Conservation (phyloP, 768 basidiomycete species). For the Crucibulum laeve region DNA sequence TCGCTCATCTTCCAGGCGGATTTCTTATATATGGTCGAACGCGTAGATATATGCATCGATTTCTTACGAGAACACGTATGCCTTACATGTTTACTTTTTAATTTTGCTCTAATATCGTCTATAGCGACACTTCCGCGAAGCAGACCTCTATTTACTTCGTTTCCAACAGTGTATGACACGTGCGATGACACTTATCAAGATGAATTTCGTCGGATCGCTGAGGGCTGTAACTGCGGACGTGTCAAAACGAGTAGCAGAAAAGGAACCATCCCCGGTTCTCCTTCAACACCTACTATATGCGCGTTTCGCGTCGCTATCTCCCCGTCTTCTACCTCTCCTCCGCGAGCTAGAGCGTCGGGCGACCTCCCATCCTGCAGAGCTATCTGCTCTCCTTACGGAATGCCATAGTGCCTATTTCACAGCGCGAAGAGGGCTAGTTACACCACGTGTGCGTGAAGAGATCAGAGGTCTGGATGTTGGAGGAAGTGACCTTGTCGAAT, state of each 20-base stretch:
- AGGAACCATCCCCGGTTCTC: constrained; percentile 70
- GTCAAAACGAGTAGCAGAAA: constrained; percentile 68
- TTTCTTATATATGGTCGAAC: constrained; percentile 94
- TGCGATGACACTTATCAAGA: constrained; percentile 96
- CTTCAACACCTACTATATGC: constrained; percentile 86
- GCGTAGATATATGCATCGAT: constrained; percentile 91
- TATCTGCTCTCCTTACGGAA: constrained; percentile 75
- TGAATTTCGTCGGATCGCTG: constrained; percentile 89
- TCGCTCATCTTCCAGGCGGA: constrained; percentile 86
- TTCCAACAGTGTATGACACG: constrained; percentile 99
- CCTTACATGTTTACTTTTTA: constrained; percentile 3
- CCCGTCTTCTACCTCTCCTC: constrained; percentile 72
- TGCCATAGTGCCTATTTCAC: constrained; percentile 85
- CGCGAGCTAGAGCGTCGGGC: constrained; percentile 84
- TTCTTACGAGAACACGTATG: constrained; percentile 85
- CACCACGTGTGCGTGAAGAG: constrained; percentile 28
- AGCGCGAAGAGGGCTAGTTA: constrained; percentile 67
- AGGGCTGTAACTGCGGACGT: constrained; percentile 78
- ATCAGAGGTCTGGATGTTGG: constrained; percentile 42
- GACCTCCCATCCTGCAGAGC: constrained; percentile 74
- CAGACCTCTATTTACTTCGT: constrained; percentile 90
- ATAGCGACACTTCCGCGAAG: constrained; percentile 88
- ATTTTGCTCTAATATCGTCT: background rate
- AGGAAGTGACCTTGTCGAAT: constrained; percentile 85
- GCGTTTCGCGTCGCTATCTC: constrained; percentile 72